Evolutionary conservation across 2,329 filamentous ascomycete species (phyloP).

Genomic region (Aspergillus fumigatus): DNA sequence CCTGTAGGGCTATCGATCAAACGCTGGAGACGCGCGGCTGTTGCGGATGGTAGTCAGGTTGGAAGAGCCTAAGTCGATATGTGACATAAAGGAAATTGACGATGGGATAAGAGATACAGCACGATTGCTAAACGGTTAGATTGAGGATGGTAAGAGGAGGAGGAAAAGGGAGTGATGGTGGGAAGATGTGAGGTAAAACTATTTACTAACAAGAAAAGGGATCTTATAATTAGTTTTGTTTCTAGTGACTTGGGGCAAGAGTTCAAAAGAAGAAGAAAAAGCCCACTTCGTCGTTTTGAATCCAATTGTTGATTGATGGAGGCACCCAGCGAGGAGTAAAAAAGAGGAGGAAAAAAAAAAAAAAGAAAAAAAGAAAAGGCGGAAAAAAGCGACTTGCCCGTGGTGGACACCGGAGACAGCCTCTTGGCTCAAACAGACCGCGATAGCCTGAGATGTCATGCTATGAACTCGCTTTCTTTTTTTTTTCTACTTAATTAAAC

Average conservation of each 20-base stretch:
- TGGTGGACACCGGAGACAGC: background rate
- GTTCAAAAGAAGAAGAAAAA: constrained; percentile 4
- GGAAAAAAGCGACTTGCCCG: background rate
- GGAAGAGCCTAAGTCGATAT: constrained; percentile 10
- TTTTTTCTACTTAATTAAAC: background rate
- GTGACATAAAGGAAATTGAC: constrained; percentile 40
- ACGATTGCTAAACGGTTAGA: too few species aligned
- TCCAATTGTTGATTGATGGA: constrained; percentile 1
- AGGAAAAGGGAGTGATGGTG: constrained; percentile 11
- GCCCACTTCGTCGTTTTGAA: background rate
- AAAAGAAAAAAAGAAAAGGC: constrained; percentile 10
- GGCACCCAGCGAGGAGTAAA: constrained; percentile 3
- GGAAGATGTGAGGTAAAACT: constrained; percentile 38
- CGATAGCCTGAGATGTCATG: background rate
- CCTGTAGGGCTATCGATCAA: constrained; percentile 12
- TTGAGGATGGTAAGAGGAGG: constrained; percentile 14
- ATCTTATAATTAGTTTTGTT: constrained; percentile 17
- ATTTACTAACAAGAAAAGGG: constrained; percentile 38
- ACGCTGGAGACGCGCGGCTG: constrained; percentile 38
- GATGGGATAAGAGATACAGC: constrained; percentile 23
- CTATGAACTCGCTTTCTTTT: background rate
- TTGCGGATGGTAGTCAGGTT: constrained; percentile 15
- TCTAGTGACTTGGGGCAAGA: constrained; percentile 12
- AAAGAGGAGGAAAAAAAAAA: too few species aligned
- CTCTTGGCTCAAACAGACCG: background rate